phyloP scores from a whole-genome alignment of 805 yeast genomes.

The Metschnikowia borealis region DNA sequence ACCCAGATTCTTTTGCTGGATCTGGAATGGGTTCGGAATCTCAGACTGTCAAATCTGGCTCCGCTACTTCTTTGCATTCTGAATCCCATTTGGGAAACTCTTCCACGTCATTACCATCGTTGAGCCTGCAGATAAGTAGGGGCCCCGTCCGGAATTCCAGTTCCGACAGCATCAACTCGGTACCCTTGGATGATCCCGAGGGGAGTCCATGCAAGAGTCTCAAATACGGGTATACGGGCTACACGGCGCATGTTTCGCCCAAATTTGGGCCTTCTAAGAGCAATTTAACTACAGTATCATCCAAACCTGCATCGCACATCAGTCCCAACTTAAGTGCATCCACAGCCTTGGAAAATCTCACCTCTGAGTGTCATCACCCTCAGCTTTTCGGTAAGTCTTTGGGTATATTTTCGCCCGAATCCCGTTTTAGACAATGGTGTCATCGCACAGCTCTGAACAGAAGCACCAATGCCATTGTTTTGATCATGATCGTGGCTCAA shows the following conservation, averaged over 20 bases:
- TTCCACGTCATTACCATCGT: not conserved
- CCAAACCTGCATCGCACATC: not conserved
- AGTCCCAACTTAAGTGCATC: not conserved
- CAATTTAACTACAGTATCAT: not conserved
- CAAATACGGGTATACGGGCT: not conserved
- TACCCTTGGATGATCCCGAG: not conserved
- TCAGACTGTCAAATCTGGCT: not conserved
- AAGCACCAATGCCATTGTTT: constrained; percentile 34
- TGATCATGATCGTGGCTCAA: constrained; percentile 45
- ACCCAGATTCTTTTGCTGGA: not conserved
- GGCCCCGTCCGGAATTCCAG: not conserved
- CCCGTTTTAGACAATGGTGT: constrained; percentile 29
- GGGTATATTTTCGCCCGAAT: constrained; percentile 28
- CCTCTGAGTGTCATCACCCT: not conserved
- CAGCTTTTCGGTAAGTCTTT: constrained; percentile 35
- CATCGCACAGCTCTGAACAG: constrained; percentile 23
- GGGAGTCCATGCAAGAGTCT: not conserved
- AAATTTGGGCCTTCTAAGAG: not conserved
- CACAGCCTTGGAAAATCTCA: not conserved
- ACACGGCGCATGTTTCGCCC: constrained; percentile 12
- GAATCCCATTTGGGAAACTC: not conserved
- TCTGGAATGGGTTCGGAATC: not conserved
- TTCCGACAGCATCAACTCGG: constrained; percentile 4
- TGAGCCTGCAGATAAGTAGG: not conserved
- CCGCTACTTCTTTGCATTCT: not conserved